Evolutionary conservation across 2,329 filamentous ascomycete genomes (phyloP), one percentile per base, ranked within the genome.

Genomic region (Metarhizium anisopliae): DNA sequence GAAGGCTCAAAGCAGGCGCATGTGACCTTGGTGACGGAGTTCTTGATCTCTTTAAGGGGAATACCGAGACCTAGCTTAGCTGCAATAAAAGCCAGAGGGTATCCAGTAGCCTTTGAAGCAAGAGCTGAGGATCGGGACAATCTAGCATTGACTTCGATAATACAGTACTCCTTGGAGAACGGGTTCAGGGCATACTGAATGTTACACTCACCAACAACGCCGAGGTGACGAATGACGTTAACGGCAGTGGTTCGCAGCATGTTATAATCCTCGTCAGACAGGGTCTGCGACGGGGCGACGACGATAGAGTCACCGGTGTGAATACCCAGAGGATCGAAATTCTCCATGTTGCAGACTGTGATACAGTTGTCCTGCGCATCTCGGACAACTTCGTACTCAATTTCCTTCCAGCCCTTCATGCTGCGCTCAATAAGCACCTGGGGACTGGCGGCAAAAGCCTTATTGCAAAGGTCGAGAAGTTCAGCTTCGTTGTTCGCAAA

Each of bases 331-430:
- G 94, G 94, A 71, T 99, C 94, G 67, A 99, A 99, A 76, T 99
- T 99, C 77, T 99, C 94, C 94, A 99, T 97, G 78, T 99, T 99
- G 73, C 94, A 99, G 59, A 99, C 94, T 6, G 94, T 99, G 70
- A 99, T 97, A 71, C 94, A 99, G 80, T 97, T 97, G 76, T 99
- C 92, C 64, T 90, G 85, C 56, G 86, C 88, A 77, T 97, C 94
- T 66, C 94, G 87, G 45, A 99, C 94, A 59, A 97, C 94, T 72
- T 99, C 94, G 68, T 97, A 99, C 72, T 99, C 94, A 60, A 97
- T 95, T 74, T 99, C 94, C 74, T 99, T 99, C 94, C 94, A 99
- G 58, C 94, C 94, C 77, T 97, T 97, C 93, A 99, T 97, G 76
- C 90, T 95, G 71, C 89, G 86, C 77, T 99, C 94, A 65, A 99